Conservation (phyloP, 140 eudicot species). For the Anethum foeniculum region DNA sequence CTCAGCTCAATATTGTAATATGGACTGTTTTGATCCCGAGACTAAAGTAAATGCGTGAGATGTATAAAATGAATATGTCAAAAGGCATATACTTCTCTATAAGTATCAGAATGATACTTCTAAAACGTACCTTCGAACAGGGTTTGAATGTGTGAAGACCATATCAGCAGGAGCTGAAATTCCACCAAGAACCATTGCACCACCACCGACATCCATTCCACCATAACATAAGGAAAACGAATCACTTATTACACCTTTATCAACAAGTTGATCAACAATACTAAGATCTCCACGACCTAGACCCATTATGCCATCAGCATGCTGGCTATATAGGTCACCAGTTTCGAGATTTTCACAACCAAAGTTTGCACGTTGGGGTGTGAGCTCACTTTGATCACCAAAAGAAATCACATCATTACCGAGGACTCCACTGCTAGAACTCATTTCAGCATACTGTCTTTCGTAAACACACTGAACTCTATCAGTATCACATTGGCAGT, state of each 20-base stretch:
- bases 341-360: constrained; percentile 90
- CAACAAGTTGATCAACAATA: constrained; percentile 88
- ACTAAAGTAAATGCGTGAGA: constrained; percentile 99
- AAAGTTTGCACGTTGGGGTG: constrained; percentile 77
- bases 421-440: constrained; percentile 89
- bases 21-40: constrained; percentile 98
- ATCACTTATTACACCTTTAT: constrained; percentile 67
- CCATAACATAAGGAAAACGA: constrained; percentile 94
- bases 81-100: constrained; percentile 31
- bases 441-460: constrained; percentile 89
- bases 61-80: constrained; percentile 54
- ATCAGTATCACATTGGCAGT: constrained; percentile 62
- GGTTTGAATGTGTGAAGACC: constrained; percentile 69
- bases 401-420: constrained; percentile 77
- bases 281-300: constrained; percentile 90
- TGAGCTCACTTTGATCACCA: constrained; percentile 79
- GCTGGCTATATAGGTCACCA: constrained; percentile 80
- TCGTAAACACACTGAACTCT: constrained; percentile 67
- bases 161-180: constrained; percentile 63
- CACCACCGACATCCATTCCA: constrained; percentile 96
- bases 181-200: constrained; percentile 98
- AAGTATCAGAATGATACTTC: constrained; percentile 26
- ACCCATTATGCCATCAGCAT: constrained; percentile 97
- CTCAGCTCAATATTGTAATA: constrained; percentile 92
- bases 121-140: constrained; percentile 79